Evolutionary conservation across 2,329 filamentous ascomycete species (phyloP).

Genomic region (Cryphonectria japonica): DNA sequence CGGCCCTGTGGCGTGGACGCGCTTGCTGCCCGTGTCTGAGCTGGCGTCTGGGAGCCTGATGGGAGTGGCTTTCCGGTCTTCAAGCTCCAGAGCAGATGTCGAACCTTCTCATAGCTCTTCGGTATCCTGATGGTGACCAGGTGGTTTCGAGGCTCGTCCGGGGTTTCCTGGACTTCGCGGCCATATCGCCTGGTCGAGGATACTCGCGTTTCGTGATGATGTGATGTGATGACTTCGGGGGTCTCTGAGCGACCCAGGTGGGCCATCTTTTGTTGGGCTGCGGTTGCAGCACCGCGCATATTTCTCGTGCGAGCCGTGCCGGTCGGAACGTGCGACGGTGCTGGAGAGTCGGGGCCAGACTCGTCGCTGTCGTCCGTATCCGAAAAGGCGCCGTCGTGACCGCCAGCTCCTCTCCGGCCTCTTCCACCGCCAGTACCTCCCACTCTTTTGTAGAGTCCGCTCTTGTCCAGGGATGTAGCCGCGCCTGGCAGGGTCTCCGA

Average conservation of each 20-base stretch:
- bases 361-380: conserved; percentile 94
- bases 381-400: conserved; percentile 72
- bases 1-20: conserved; percentile 44
- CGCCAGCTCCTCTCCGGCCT: conserved; percentile 43
- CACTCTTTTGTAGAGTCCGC: conserved; percentile 81
- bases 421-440: conserved; percentile 63
- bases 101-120: conserved; percentile 64
- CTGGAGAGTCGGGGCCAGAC: conserved; percentile 83
- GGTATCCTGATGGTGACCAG: conserved; percentile 77
- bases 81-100: conserved; percentile 59
- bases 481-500: conserved; percentile 91
- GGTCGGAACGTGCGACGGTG: conserved; percentile 66
- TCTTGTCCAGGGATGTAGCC: conserved; percentile 78
- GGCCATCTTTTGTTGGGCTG: conserved; percentile 85
- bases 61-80: conserved; percentile 46
- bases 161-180: conserved; percentile 77
- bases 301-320: conserved; percentile 85
- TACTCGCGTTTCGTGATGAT: conserved; percentile 73
- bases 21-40: conserved; percentile 42
- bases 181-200: conserved; percentile 58
- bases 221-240: conserved; percentile 70
- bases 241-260: conserved; percentile 84
- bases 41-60: conserved; percentile 48
- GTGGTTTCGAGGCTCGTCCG: conserved; percentile 70
- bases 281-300: conserved; percentile 85